Conservation (phyloP, 1,284 basidiomycete species). For the Salmacisia buchloeana region DNA sequence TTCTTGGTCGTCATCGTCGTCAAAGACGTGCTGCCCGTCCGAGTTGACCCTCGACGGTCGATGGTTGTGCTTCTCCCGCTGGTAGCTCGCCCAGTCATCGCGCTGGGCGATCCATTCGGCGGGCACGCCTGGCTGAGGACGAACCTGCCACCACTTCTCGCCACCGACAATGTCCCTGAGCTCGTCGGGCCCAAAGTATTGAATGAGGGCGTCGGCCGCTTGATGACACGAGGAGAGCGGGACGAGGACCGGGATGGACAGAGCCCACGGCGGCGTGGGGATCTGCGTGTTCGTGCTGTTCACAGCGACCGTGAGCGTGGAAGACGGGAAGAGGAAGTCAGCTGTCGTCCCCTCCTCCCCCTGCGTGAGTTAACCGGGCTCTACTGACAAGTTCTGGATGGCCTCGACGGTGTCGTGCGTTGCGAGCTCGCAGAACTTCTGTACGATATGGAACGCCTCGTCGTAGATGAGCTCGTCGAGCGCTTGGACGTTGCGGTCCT, state of each 20-base stretch:
- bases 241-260: conserved; percentile 68
- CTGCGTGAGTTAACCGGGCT: background rate
- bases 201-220: conserved; percentile 70
- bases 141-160: conserved; percentile 83
- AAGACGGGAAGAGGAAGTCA: no score
- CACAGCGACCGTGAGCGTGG: no score
- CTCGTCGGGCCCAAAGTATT: conserved; percentile 77
- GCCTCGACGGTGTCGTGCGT: conserved; percentile 48
- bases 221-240: conserved; percentile 63
- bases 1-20: conserved; percentile 13
- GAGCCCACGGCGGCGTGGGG: conserved; percentile 78
- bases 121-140: conserved; percentile 62
- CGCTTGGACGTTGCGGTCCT: conserved; percentile 18
- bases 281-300: conserved; percentile 70
- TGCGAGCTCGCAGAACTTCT: conserved; percentile 32
- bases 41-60: background rate
- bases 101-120: conserved; percentile 77
- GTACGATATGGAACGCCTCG: conserved; percentile 35
- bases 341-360: no score
- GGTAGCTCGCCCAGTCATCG: conserved; percentile 50
- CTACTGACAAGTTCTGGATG: conserved; percentile 34
- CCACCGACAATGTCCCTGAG: conserved; percentile 74
- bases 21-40: conserved; percentile 3
- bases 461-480: conserved; percentile 36
- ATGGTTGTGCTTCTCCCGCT: conserved; percentile 18